Evolutionary conservation across 306 rosid genomes (phyloP), one percentile per base, ranked within the genome.

Genomic region (Rubus idaeus): DNA sequence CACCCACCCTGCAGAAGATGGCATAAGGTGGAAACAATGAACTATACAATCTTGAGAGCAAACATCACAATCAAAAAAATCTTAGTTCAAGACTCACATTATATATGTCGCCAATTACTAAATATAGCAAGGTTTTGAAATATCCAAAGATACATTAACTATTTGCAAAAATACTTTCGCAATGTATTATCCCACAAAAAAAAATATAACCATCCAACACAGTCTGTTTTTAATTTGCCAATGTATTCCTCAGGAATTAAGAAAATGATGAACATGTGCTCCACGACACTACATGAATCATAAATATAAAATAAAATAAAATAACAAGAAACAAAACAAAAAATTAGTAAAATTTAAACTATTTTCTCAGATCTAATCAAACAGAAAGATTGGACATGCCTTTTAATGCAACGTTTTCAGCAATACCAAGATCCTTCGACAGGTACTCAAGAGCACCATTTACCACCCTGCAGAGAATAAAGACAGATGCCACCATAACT

Each of bases 371-470:
- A 10, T 10, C 26, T 0, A 52, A 51, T 14, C 12, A 47, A 73
- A 47, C 51, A 67, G 56, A 47, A 11, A 26, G 39, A 63, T 37
- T 52, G 16, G 5, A 63, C 70, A 47, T 76, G 84, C 98, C 98
- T 90, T 94, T 97, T 63, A 89, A 60, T 18, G 84, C 94, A 11
- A 97, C 73, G 75, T 94, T 91, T 77, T 94, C 89, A 55, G 77
- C 40, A 23, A 94, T 94, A 41, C 91, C 96, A 65, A 94, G 98
- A 86, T 94, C 97, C 86, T 86, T 90, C 18, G 97, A 84, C 8
- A 94, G 91, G 86, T 91, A 94, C 89, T 91, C 98, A 39, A 94
- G 97, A 76, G 96, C 86, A 42, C 96, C 97, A 83, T 94, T 94
- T 50, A 94, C 97, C 74, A 94, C 98, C 85, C 98, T 94, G 84